phyloP scores from a whole-genome alignment of 495 filamentous ascomycete genomes.

The Choiromyces venosus region DNA sequence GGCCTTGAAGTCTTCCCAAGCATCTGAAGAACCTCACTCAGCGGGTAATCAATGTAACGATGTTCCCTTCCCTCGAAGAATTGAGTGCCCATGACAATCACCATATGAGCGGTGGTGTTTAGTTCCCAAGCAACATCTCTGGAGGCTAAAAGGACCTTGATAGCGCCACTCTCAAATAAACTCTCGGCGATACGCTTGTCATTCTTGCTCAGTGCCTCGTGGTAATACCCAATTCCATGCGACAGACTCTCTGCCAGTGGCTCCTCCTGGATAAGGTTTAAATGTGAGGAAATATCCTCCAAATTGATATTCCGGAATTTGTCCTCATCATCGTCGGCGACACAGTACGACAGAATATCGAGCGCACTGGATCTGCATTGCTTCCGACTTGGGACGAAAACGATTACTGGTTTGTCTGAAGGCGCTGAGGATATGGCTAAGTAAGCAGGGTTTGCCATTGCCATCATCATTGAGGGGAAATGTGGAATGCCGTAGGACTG shows the following conservation, averaged over 20 bases:
- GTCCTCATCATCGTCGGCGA: conserved; percentile 87
- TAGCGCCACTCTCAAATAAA: conserved; percentile 83
- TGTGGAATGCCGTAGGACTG: conserved; percentile 95
- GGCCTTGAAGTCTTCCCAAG: conserved; percentile 86
- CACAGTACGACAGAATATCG: conserved; percentile 76
- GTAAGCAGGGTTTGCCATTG: conserved; percentile 93
- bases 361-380: conserved; percentile 84
- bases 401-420: conserved; percentile 75
- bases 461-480: conserved; percentile 95
- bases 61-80: conserved; percentile 97
- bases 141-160: conserved; percentile 88
- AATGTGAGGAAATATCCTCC: conserved; percentile 72
- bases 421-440: conserved; percentile 78
- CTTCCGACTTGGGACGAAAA: conserved; percentile 90
- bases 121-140: conserved; percentile 97
- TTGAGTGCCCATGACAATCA: conserved; percentile 97
- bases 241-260: conserved; percentile 85
- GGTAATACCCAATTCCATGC: conserved; percentile 95
- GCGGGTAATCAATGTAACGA: conserved; percentile 92
- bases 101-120: conserved; percentile 77
- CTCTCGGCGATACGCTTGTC: conserved; percentile 92
- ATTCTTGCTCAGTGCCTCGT: conserved; percentile 79
- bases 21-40: conserved; percentile 99
- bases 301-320: conserved; percentile 78
- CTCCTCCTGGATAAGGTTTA: conserved; percentile 74